These are phyloP conservation scores for Meripilus lineatus DNA, from an alignment of 1,284 basidiomycete genomes.

Conservation along the genomic window DNA sequence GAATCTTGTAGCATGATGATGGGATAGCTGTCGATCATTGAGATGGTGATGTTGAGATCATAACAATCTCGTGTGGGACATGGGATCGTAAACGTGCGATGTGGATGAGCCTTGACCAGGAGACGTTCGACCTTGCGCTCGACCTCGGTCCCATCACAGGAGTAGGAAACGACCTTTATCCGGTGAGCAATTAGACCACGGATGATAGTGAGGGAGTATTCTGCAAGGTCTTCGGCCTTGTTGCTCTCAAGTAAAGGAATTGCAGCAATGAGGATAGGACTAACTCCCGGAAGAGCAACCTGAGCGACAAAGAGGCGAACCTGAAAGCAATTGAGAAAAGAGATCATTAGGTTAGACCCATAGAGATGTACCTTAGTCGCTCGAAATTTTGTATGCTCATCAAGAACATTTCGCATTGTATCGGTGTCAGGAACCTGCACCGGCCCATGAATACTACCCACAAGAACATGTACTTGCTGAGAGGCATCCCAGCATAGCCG, in stretches of 20 bases:
- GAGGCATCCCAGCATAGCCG: slow-evolving; percentile 22
- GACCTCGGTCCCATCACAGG: slow-evolving; percentile 15
- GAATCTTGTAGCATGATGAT: slow-evolving; percentile 25
- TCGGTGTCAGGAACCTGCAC: slow-evolving; percentile 16
- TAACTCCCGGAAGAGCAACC: slow-evolving; percentile 20
- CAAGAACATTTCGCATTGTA: slow-evolving; percentile 7
- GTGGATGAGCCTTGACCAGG: slow-evolving; percentile 4
- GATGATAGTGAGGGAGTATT: slow-evolving; percentile 8
- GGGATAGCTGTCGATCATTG: slow-evolving; percentile 13
- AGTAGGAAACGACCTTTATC: slow-evolving; percentile 12
- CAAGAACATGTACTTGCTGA: slow-evolving; percentile 11
- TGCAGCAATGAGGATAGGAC: slow-evolving; percentile 24
- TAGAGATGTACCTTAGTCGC: slow-evolving; percentile 17
- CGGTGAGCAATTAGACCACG: slow-evolving; percentile 5
- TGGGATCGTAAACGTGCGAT: slow-evolving; percentile 7
- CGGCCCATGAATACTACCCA: slow-evolving; percentile 15
- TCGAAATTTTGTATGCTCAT: slow-evolving; percentile 3
- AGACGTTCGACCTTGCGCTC: slow-evolving; percentile 19
- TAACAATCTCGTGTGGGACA: slow-evolving; percentile 7
- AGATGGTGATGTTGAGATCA: slow-evolving; percentile 8
- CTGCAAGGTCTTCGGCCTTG: slow-evolving; percentile 13
- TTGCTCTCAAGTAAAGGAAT: slow-evolving; percentile 20
- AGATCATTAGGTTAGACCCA: neutral
- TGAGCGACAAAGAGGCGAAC: slow-evolving; percentile 22
- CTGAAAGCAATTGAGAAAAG: no score